Base-by-base conservation (phyloP, 768 basidiomycete genomes). In the Wakefieldia striispora region DNA sequence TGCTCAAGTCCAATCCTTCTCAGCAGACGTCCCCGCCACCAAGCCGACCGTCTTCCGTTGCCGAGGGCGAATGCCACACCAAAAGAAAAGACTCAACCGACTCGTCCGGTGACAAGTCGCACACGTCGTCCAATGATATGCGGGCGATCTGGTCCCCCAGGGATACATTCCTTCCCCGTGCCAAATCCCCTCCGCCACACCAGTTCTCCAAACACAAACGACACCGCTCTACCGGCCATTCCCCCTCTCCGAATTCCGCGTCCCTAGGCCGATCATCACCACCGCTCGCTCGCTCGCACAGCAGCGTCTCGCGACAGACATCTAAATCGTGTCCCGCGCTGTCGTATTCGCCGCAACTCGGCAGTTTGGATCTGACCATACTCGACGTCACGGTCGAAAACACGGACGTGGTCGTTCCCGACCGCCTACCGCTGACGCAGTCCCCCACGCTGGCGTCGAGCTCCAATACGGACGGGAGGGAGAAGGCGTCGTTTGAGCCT, bases 151-250 rank as follows among this genome's bases (percentile, higher is more conserved):
- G 63, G 47, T 45, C 49, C n/a, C 19, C 51, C 11, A 5, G 50
- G 16, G 65, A 65, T 27, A 21, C 57, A 0, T 65, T 29, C 27
- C 51, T 69, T 39, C 56, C 63, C 12, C 61, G 51, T 4, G 51
- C 62, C 23, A 61, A 56, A 26, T 47, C 58, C 17, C 52, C 59
- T 24, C 47, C 45, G 2, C 56, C 63, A 3, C 50, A 60, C 0
- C 53, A 52, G 23, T 17, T 2, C 8, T 37, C 33, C 36, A 50
- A 40, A 13, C 61, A 62, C 13, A 37, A 45, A 23, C 59, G 51
- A 27, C 51, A 43, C 34, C 9, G 13, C 19, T 58, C 61, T 9
- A 23, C 1, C 20, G 29, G 8, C 12, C 20, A 17, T 10, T 3
- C 14, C 3, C 12, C 41, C 5, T 23, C 42, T 5, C 10, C 36